Conservation (phyloP, 768 basidiomycete species). For the Hypholoma sublateritium region DNA sequence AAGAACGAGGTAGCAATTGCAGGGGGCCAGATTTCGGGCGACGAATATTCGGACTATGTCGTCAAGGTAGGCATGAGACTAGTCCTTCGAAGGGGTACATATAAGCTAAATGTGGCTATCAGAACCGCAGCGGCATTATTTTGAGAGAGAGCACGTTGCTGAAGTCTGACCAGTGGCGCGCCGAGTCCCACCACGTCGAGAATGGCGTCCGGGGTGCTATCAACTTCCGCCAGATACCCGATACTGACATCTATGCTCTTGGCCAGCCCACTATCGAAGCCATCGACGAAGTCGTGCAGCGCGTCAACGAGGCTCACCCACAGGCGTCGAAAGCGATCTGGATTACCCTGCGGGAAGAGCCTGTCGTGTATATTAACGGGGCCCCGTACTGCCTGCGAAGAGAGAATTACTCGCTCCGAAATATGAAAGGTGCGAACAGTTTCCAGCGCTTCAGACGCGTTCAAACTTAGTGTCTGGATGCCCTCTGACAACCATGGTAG, state of each 20-base stretch:
- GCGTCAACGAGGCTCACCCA: conserved; percentile 63
- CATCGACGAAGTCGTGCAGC: conserved; percentile 72
- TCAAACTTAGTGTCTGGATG: neutral
- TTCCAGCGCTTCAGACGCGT: conserved; percentile 19
- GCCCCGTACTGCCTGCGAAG: conserved; percentile 87
- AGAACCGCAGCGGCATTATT: conserved; percentile 94
- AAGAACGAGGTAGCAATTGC: conserved; percentile 72
- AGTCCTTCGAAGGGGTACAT: neutral
- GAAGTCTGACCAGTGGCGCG: conserved; percentile 92
- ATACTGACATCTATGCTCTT: conserved; percentile 84
- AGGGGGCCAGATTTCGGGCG: conserved; percentile 86
- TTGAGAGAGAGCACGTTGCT: conserved; percentile 85
- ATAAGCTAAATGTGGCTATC: conserved; percentile 1
- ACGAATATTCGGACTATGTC: conserved; percentile 95
- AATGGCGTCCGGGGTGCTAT: conserved; percentile 86
- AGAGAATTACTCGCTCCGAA: conserved; percentile 83
- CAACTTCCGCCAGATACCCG: conserved; percentile 86
- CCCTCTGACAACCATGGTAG: conserved; percentile 34
- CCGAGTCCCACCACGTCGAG: conserved; percentile 64
- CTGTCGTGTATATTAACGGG: conserved; percentile 90
- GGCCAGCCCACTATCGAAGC: conserved; percentile 92
- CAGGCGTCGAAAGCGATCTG: conserved; percentile 69
- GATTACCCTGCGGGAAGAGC: conserved; percentile 93
- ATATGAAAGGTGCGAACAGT: conserved; percentile 87
- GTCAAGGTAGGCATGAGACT: conserved; percentile 58